Conservation (phyloP, 2,329 filamentous ascomycete genomes). For the Pezicula neosporulosa region DNA sequence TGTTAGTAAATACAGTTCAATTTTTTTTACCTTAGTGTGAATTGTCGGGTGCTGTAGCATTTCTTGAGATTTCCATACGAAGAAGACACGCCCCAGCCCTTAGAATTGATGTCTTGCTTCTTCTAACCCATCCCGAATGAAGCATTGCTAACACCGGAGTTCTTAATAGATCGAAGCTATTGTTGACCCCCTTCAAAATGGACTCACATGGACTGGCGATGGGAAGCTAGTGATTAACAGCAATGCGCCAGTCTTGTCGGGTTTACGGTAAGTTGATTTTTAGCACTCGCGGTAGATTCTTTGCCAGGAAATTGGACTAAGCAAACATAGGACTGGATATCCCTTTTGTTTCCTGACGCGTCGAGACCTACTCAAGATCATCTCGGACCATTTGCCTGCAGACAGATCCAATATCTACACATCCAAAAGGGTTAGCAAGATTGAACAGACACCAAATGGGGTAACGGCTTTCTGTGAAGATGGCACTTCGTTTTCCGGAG, state of each 20-base stretch:
- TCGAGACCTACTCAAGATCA: conserved; percentile 9
- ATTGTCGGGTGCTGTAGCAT: too few species aligned
- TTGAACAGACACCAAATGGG: conserved; percentile 8
- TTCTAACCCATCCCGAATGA: too few species aligned
- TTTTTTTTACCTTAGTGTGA: too few species aligned
- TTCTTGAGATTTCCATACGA: too few species aligned
- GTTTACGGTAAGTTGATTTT: conserved; percentile 5
- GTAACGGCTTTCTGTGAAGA: conserved; percentile 18
- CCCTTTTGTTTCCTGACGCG: conserved; percentile 7
- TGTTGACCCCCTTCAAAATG: conserved; percentile 3
- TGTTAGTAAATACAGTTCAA: not conserved
- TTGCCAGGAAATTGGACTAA: not conserved
- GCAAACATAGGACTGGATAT: conserved; percentile 17
- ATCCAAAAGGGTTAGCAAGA: conserved; percentile 13
- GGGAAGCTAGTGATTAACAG: conserved; percentile 18
- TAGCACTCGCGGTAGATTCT: not conserved
- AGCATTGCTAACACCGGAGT: too few species aligned
- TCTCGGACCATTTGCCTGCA: conserved; percentile 8
- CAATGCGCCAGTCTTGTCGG: conserved; percentile 8
- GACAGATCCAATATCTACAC: conserved; percentile 19
- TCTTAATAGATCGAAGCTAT: not conserved
- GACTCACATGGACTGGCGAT: conserved; percentile 4
- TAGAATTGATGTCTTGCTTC: too few species aligned
- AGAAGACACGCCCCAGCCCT: too few species aligned
- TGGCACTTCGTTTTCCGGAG: conserved; percentile 14